A percentile compares a stretch with the other conserved stretches of the same genome.
These are phyloP conservation scores for Cercospora canescens DNA, from an alignment of 2,329 filamentous ascomycete genomes.

Conservation along the genomic window DNA sequence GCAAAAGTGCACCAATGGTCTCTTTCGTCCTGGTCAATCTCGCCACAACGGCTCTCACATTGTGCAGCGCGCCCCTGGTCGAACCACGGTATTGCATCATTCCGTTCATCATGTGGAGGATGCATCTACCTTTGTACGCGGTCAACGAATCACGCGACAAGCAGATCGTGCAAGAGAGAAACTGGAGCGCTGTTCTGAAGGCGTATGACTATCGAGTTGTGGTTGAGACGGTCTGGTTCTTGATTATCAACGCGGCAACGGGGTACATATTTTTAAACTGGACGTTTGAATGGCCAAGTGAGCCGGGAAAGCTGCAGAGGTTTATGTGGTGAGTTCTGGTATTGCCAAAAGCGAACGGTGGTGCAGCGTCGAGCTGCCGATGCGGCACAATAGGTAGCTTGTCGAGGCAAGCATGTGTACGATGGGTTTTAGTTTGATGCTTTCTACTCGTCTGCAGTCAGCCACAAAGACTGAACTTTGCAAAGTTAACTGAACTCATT, in stretches of 20 bases:
- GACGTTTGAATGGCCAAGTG: conserved; percentile 67
- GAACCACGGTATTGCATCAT: conserved; percentile 96
- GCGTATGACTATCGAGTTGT: conserved; percentile 47
- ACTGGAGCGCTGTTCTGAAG: conserved; percentile 16
- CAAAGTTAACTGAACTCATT: background rate
- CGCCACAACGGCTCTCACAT: conserved; percentile 70
- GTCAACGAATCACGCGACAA: conserved; percentile 1
- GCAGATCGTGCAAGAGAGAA: conserved; percentile 1
- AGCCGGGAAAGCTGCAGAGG: conserved; percentile 63
- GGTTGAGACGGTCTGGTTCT: conserved; percentile 70
- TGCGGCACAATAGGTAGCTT: background rate
- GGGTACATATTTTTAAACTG: conserved; percentile 70
- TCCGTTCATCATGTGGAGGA: conserved; percentile 89
- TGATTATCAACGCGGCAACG: conserved; percentile 64
- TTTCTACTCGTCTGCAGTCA: too few species aligned
- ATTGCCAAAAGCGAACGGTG: background rate
- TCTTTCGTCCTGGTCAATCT: conserved; percentile 64
- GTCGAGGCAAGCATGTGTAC: too few species aligned
- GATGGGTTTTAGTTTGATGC: too few species aligned
- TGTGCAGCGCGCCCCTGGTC: conserved; percentile 86
- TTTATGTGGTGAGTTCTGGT: conserved; percentile 71
- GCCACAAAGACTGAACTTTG: background rate
- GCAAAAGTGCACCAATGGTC: conserved; percentile 32
- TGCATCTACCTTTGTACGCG: conserved; percentile 65
- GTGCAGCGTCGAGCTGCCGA: background rate